Conservation (phyloP, 441 rosid genomes). For the Hura crepitans region DNA sequence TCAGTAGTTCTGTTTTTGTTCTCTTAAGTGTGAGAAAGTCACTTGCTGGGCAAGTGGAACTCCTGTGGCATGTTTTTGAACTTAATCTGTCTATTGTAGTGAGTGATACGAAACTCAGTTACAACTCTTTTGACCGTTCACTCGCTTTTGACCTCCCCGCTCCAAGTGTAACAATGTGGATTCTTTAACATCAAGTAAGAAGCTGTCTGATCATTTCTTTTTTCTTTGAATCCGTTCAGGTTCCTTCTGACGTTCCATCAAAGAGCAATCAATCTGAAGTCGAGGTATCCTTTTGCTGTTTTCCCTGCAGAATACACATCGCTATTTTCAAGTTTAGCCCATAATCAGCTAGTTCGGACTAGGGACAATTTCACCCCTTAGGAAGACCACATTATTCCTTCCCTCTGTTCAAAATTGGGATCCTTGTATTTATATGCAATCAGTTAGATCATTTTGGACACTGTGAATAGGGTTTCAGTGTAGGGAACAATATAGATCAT, state of each 20-base stretch:
- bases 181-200: constrained; percentile 9
- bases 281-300: constrained; percentile 35
- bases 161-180: neutral
- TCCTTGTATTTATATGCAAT: neutral
- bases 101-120: neutral
- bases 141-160: neutral
- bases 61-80: neutral
- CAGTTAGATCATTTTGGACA: neutral
- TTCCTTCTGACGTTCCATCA: constrained; percentile 64
- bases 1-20: constrained; percentile 31
- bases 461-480: neutral
- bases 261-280: constrained; percentile 33
- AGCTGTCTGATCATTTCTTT: constrained; percentile 13
- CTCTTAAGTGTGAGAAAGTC: constrained; percentile 12
- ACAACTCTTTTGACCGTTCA: neutral
- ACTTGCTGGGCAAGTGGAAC: neutral
- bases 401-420: neutral
- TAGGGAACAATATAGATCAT: neutral
- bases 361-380: neutral
- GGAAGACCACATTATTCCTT: neutral
- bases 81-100: neutral
- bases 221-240: constrained; percentile 39
- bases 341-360: neutral
- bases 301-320: neutral
- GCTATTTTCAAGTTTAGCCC: neutral